Base-by-base conservation (phyloP, 2,329 filamentous ascomycete genomes). In the Colletotrichum euphorbiae region DNA sequence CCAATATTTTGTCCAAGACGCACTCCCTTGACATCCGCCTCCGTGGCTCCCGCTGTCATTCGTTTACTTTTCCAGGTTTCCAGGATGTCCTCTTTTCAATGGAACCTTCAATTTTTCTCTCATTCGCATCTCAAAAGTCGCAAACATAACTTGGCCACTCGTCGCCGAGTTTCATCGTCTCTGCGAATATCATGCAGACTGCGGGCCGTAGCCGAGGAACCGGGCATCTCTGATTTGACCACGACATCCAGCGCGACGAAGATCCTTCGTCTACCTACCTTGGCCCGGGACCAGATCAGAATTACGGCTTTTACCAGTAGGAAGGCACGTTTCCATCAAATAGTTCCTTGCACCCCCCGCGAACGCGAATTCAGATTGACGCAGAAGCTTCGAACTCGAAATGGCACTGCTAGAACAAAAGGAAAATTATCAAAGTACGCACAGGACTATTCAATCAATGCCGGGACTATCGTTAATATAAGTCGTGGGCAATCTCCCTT, bases 221-320 rank as follows among this genome's bases (percentile, higher is more conserved):
- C 13, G n/a, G 46, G n/a, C 46, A 31, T 50, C 46, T 50, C 31
- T 28, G 12, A 31, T 50, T 50, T 11, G 36, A 21, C n/a, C 43
- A 60, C 60, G 46, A 60, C 45, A 17, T 21, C 46, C 15, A 36
- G 62, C 9, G 38, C 55, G 21, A 38, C 54, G 54, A 54, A 45
- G 9, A 54, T 56, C 38, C 40, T 12, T 15, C 46, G 59, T 13
- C 7, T 33, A 6, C 43, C 56, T 9, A 48, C 45, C 12, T 13
- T 48, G 19, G 9, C 62, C 9, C 61, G 62, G 31, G 57, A 6
- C 17, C 19, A 15, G 38, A 60, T 36, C 56, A 13, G 15, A 28
- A 28, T 7, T 28, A 28, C 28, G 7, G 28, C 3, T 28, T 3
- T 8, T 28, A 8, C 28, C 24, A 4, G 5, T 28, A 28, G 24